Conservation (phyloP, 2,329 filamentous ascomycete genomes). For the Knufia petricola region DNA sequence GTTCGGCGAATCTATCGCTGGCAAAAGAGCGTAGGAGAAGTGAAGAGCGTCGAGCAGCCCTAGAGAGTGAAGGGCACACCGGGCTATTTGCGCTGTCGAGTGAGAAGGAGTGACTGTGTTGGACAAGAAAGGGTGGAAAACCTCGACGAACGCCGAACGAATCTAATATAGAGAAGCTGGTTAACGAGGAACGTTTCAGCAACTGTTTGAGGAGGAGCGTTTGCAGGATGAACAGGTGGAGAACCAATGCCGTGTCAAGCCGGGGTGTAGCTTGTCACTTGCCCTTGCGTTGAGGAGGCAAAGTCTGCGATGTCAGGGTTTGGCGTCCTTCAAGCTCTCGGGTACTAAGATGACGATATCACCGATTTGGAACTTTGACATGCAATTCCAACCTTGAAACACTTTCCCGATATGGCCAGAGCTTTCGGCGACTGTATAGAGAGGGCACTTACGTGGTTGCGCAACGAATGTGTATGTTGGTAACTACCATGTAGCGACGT, state of each 20-base stretch:
- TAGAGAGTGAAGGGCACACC: constrained; percentile 5
- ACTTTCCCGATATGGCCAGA: neutral
- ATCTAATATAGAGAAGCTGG: neutral
- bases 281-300: neutral
- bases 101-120: constrained; percentile 4
- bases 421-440: neutral
- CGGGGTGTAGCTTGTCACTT: neutral
- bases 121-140: neutral
- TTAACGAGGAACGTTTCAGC: neutral
- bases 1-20: neutral
- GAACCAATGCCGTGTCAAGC: neutral
- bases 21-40: neutral
- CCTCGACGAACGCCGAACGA: neutral
- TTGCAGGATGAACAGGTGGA: neutral
- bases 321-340: neutral
- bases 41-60: neutral
- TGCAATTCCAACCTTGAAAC: constrained; percentile 5
- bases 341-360: neutral
- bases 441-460: neutral
- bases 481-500: neutral
- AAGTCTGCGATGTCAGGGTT: neutral
- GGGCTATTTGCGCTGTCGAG: neutral
- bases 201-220: neutral
- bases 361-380: neutral
- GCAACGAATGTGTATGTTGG: neutral